Evolutionary conservation across 1,284 basidiomycete species (phyloP).

Genomic region (Wolfiporia cocos): DNA sequence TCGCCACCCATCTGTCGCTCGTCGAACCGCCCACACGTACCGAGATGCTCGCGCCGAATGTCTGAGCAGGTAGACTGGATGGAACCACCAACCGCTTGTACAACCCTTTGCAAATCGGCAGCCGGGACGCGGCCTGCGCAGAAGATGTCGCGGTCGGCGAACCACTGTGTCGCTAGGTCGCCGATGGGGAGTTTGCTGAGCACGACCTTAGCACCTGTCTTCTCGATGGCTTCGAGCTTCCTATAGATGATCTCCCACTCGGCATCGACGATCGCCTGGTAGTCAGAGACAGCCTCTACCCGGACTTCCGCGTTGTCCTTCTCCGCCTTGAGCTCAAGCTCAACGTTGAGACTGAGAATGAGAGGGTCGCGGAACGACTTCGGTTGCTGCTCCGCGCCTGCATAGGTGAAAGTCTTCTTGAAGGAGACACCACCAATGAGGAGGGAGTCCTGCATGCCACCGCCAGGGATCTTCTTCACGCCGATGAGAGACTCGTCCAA

Average conservation of each 20-base stretch:
- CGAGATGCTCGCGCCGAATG: constrained; percentile 86
- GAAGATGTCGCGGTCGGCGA: constrained; percentile 98
- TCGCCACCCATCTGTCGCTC: constrained; percentile 97
- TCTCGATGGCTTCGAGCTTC: constrained; percentile 94
- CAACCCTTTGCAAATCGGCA: constrained; percentile 90
- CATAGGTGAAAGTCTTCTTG: constrained; percentile 99
- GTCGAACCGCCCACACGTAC: constrained; percentile 88
- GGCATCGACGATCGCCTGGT: constrained; percentile 98
- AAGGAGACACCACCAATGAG: constrained; percentile 91
- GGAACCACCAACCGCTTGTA: constrained; percentile 93
- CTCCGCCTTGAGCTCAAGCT: constrained; percentile 98
- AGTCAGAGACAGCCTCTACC: constrained; percentile 94
- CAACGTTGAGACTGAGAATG: constrained; percentile 94
- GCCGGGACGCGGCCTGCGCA: constrained; percentile 94
- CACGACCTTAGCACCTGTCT: constrained; percentile 96
- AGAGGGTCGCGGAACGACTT: constrained; percentile 89
- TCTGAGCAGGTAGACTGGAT: constrained; percentile 96
- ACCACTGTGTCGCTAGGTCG: constrained; percentile 98
- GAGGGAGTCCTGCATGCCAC: constrained; percentile 95
- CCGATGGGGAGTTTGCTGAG: constrained; percentile 98
- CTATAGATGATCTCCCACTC: constrained; percentile 99
- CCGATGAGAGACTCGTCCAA: constrained; percentile 97
- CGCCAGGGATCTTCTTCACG: constrained; percentile 98
- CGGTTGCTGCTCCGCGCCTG: constrained; percentile 98
- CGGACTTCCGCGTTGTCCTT: constrained; percentile 99